Evolutionary conservation across 345 rosid species (phyloP), one percentile per base, ranked within the genome.

Genomic region (Cardamine resedifolia): DNA sequence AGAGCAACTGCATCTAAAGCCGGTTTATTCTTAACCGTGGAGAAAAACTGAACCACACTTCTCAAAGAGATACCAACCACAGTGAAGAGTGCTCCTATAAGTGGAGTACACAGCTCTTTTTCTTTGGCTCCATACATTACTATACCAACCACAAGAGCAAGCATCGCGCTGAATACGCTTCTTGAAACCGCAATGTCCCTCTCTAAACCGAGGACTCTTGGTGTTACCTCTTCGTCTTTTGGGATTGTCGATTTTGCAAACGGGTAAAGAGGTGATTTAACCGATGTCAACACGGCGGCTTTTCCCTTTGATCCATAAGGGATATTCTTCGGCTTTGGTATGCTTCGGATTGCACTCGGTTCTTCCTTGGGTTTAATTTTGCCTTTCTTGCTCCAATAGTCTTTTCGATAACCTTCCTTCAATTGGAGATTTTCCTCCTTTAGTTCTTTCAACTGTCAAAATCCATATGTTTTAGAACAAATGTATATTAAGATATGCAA

Each of bases 1-100:
- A 94, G 80, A 39, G 96, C 91, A 44, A 88, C 82, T 3, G 92
- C 96, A 70, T 94, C 91, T 27, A 86, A 85, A 59, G 91, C 90
- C 26, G 89, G 91, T 66, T 78, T 88, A 82, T 86, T 82, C 70
- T 68, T 82, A 70, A 85, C 74, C 3, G 82, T 86, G 20, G 86
- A 88, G 87, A 89, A 86, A 69, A 88, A 80, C 65, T 82, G 82
- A 69, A 89, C 75, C 51, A 88, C 91, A 39, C 90, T 91, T 73
- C 26, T 84, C 71, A 91, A 66, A 15, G 96, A 91, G 81, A 91
- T 88, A 58, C 81, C 85, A 14, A 91, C 93, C 3, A 91, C 96
- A 0, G 81, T 73, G 75, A 86, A 88, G 28, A 91, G 90, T 23
- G 93, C 90, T 64, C 88, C 75, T 80, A 89, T 89, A 16, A 95